Evolutionary conservation across 768 basidiomycete genomes (phyloP).

Genomic region (Hericium rajendrae): DNA sequence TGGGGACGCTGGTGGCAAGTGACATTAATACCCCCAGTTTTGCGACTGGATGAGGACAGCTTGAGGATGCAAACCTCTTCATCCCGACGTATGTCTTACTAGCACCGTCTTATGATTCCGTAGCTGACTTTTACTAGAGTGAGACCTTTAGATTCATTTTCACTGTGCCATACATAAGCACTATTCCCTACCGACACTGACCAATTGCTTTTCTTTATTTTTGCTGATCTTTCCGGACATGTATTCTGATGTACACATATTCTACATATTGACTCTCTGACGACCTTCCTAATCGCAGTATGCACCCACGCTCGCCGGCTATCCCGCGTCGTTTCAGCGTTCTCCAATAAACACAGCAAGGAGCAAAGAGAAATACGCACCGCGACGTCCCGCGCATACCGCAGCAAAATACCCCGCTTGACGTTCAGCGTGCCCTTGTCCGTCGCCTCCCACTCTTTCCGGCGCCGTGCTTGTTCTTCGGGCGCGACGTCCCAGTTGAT

Average conservation of each 20-base stretch:
- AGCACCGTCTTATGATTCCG: background rate
- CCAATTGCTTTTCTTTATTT: no score
- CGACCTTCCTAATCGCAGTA: conserved; percentile 52
- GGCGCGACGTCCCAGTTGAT: conserved; percentile 64
- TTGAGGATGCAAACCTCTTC: background rate
- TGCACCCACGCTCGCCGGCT: conserved; percentile 79
- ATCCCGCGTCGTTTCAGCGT: conserved; percentile 5
- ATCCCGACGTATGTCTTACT: background rate
- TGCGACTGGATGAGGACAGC: no score
- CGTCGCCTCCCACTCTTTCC: conserved; percentile 59
- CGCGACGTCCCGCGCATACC: conserved; percentile 81
- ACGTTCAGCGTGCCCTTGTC: conserved; percentile 56
- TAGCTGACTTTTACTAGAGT: background rate
- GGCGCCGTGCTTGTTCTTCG: conserved; percentile 57
- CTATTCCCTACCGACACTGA: background rate
- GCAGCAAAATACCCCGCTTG: conserved; percentile 62
- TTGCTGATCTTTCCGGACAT: no score
- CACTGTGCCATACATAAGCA: background rate
- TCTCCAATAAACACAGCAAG: background rate
- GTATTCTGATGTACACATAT: no score
- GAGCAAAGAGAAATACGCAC: conserved; percentile 38
- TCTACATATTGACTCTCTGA: no score
- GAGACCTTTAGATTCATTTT: background rate
- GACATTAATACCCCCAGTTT: conserved; percentile 1
- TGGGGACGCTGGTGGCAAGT: background rate